phyloP scores from a whole-genome alignment of 805 yeast species.

The Pichia sporocuriosa region DNA sequence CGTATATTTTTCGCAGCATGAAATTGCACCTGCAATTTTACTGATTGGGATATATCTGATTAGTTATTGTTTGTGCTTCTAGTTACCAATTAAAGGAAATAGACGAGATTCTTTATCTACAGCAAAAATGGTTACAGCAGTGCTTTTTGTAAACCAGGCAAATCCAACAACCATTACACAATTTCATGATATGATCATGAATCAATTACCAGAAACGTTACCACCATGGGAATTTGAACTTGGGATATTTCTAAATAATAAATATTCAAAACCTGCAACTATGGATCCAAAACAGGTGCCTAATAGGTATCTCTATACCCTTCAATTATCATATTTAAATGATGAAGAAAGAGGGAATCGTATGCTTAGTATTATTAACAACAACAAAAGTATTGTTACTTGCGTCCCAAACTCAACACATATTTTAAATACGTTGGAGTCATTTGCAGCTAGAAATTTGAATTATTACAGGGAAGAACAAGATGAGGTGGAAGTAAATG shows the following conservation, averaged over 20 bases:
- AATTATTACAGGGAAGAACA: slow-evolving; percentile 7
- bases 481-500: not conserved
- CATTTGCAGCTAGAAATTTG: slow-evolving; percentile 4
- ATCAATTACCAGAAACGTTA: slow-evolving; percentile 52
- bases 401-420: slow-evolving; percentile 21
- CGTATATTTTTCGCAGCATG: too few relatives aligned
- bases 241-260: slow-evolving; percentile 60
- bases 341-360: slow-evolving; percentile 25
- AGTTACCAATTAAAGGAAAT: not conserved
- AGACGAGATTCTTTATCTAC: not conserved
- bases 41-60: not conserved
- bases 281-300: slow-evolving; percentile 32
- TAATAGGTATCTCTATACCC: slow-evolving; percentile 42
- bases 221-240: slow-evolving; percentile 68
- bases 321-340: slow-evolving; percentile 43
- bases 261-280: slow-evolving; percentile 39
- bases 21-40: too few relatives aligned
- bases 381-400: slow-evolving; percentile 32
- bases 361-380: slow-evolving; percentile 43
- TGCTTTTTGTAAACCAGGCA: slow-evolving; percentile 37
- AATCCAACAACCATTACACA: slow-evolving; percentile 56
- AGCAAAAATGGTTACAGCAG: slow-evolving; percentile 30
- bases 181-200: slow-evolving; percentile 65
- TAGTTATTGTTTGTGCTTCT: not conserved
- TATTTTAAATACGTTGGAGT: slow-evolving; percentile 12